phyloP scores from a whole-genome alignment of 345 rosid genomes.

The sweet orange (Citrus sinensis) region DNA sequence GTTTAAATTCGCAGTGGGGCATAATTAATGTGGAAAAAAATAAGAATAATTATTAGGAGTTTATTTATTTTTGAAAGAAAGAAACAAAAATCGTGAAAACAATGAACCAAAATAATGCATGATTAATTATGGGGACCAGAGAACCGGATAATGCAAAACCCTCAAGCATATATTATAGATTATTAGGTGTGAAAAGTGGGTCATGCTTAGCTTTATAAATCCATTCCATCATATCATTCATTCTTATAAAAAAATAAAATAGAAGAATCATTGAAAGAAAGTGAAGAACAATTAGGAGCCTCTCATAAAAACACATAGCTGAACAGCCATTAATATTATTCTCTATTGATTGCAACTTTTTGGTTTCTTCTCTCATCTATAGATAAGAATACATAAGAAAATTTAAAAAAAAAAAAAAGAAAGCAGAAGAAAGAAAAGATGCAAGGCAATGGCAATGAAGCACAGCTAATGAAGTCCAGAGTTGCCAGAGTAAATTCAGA shows the following conservation, averaged over 20 bases:
- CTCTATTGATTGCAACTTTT: not conserved
- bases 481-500: conserved; percentile 35
- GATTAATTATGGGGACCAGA: not conserved
- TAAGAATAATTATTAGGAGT: not conserved
- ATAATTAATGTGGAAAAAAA: no score
- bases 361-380: not conserved
- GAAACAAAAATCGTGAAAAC: not conserved
- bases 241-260: not conserved
- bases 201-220: not conserved
- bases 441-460: conserved; percentile 8
- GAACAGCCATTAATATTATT: not conserved
- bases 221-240: not conserved
- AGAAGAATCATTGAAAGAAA: not conserved
- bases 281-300: not conserved
- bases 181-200: conserved; percentile 16
- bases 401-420: not conserved
- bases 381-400: not conserved
- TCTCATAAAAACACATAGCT: not conserved
- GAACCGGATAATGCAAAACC: conserved; percentile 12
- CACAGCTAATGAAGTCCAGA: conserved; percentile 24
- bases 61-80: not conserved
- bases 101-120: not conserved
- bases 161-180: not conserved
- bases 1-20: no score
- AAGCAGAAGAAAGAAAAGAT: conserved; percentile 1